Percentiles rank a stretch among this genome's conserved stretches.
Evolutionary conservation across 108 stramenopile genomes (phyloP).

Genomic region (Pseudonitzschia pungens): DNA sequence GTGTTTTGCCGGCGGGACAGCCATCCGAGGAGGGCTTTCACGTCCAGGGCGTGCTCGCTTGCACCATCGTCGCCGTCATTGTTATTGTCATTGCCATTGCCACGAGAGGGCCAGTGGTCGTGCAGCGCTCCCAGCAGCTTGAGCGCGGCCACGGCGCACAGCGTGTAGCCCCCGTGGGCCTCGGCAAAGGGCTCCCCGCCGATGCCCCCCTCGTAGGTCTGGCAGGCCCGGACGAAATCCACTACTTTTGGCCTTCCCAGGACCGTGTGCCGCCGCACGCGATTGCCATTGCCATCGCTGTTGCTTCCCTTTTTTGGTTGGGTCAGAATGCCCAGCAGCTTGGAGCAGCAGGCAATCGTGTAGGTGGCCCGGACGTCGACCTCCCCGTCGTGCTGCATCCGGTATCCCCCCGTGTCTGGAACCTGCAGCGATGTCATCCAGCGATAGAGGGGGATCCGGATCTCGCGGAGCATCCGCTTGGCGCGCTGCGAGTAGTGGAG

Average conservation of each 20-base stretch:
- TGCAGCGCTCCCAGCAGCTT: neutral
- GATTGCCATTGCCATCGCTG: neutral
- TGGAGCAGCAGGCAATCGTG: constrained; percentile 77
- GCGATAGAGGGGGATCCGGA: constrained; percentile 55
- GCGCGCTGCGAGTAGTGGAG: constrained; percentile 24
- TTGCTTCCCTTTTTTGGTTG: constrained; percentile 21
- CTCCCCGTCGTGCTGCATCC: constrained; percentile 98
- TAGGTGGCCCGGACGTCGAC: constrained; percentile 96
- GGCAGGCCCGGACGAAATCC: constrained; percentile 69
- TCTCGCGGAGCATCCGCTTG: constrained; percentile 32
- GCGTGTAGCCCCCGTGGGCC: constrained; percentile 98
- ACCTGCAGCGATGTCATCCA: constrained; percentile 63
- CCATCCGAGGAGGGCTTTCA: constrained; percentile 77
- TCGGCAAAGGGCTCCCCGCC: constrained; percentile 94
- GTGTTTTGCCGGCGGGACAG: constrained; percentile 82
- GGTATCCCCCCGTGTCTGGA: constrained; percentile 51
- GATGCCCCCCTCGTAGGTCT: constrained; percentile 98
- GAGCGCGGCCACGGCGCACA: constrained; percentile 90
- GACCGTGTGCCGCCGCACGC: neutral
- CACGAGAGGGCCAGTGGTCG: too few relatives aligned
- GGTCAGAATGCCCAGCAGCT: constrained; percentile 66
- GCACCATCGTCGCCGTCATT: too few relatives aligned
- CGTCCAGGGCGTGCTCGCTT: constrained; percentile 47
- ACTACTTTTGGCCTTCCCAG: constrained; percentile 26
- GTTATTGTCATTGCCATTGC: too few relatives aligned